phyloP scores from a whole-genome alignment of 208 protist species.

The Leishmania guyanensis region DNA sequence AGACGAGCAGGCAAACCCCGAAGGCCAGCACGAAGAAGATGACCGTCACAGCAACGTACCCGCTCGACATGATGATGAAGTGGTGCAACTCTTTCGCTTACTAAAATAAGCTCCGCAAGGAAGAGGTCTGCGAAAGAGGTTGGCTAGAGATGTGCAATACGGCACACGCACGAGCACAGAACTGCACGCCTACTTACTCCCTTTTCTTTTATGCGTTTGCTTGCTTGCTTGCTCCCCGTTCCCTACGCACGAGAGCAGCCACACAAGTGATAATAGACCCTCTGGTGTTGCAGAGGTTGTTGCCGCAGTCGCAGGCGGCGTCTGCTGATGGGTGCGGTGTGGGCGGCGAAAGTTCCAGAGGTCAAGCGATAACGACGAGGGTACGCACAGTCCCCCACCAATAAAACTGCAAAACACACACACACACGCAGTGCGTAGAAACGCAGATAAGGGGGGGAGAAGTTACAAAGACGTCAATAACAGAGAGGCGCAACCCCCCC shows the following conservation, averaged over 20 bases:
- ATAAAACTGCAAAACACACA: not conserved
- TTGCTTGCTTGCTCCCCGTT: not conserved
- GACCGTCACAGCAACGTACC: constrained; percentile 57
- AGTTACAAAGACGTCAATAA: not conserved
- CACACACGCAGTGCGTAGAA: not conserved
- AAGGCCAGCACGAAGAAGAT: constrained; percentile 78
- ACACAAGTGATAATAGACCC: not conserved
- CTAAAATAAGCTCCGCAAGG: not conserved
- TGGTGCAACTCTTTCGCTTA: not conserved
- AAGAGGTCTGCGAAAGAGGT: not conserved
- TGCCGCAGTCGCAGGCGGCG: not conserved
- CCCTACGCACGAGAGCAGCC: not conserved
- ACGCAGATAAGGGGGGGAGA: not conserved
- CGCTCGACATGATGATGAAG: constrained; percentile 37
- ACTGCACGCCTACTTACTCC: not conserved
- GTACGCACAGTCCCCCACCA: not conserved
- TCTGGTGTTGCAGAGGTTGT: not conserved
- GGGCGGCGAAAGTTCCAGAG: not conserved
- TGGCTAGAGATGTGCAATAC: not conserved
- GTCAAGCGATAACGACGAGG: not conserved
- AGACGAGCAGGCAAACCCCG: constrained; percentile 51
- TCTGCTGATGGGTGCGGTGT: not conserved
- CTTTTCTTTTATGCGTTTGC: not conserved
- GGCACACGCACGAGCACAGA: not conserved
- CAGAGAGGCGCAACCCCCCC: not conserved